These are phyloP conservation scores for Ustilago sp. DNA, from an alignment of 1,284 basidiomycete species.

Conservation along the genomic window DNA sequence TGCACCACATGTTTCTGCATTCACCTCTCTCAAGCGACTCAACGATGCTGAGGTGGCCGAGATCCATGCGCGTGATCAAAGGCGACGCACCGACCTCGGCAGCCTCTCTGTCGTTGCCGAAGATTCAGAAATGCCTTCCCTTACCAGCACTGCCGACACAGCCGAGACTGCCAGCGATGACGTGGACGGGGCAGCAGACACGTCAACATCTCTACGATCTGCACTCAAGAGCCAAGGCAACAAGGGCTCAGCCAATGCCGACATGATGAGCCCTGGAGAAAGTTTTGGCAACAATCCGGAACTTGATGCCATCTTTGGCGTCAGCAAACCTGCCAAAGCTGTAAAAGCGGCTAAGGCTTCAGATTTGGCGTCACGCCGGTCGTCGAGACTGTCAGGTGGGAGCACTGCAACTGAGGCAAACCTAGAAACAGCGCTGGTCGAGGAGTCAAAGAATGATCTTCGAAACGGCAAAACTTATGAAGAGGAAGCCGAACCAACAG, in stretches of 20 bases:
- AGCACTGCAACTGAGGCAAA: constrained; percentile 1
- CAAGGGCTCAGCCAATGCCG: constrained; percentile 12
- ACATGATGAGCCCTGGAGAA: constrained; percentile 26
- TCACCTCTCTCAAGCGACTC: constrained; percentile 30
- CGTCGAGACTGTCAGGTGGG: constrained; percentile 30
- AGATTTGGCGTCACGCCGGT: constrained; percentile 23
- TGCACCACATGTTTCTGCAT: background rate
- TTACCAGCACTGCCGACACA: constrained; percentile 16
- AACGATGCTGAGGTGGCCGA: constrained; percentile 36
- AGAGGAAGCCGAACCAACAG: background rate
- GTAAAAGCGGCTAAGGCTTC: background rate
- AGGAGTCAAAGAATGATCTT: constrained; percentile 6
- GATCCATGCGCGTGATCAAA: constrained; percentile 33
- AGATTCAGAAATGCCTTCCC: constrained; percentile 23
- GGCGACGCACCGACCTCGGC: constrained; percentile 27
- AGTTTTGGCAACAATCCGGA: constrained; percentile 45
- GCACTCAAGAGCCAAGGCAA: constrained; percentile 7
- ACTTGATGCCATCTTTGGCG: constrained; percentile 45
- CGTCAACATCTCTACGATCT: constrained; percentile 13
- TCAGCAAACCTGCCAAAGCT: constrained; percentile 4
- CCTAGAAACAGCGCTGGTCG: background rate
- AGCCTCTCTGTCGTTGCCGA: constrained; percentile 33
- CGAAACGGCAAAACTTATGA: constrained; percentile 28
- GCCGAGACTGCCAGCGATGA: constrained; percentile 18
- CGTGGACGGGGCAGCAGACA: constrained; percentile 4